These are phyloP conservation scores for Garcia nutans DNA, from an alignment of 345 rosid genomes.

Conservation along the genomic window DNA sequence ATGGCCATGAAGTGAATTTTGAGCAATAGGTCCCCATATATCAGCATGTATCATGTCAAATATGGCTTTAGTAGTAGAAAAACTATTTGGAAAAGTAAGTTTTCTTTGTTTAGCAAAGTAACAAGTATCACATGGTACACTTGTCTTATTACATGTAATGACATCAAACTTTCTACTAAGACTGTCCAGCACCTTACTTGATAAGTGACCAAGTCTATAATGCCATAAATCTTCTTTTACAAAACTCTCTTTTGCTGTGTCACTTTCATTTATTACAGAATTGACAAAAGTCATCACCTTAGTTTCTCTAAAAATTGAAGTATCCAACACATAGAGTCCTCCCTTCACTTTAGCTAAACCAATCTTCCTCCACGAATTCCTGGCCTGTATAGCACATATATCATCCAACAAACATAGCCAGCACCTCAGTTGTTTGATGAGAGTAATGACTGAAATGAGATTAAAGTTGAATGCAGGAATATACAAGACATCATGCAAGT, in stretches of 20 bases:
- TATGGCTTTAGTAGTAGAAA: neutral
- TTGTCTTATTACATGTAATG: no score
- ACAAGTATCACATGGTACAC: neutral
- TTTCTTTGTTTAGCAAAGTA: neutral
- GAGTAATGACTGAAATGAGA: neutral
- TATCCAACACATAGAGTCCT: neutral
- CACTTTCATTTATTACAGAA: no score
- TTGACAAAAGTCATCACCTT: no score
- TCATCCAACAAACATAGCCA: no score
- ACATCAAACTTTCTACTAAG: no score
- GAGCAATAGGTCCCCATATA: no score
- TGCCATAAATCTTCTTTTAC: neutral
- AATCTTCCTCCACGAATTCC: neutral
- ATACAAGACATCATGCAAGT: no score
- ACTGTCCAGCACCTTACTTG: no score
- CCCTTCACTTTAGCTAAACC: neutral
- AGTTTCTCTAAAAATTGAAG: neutral
- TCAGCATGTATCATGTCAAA: neutral
- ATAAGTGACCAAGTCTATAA: neutral
- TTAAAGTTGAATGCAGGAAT: neutral
- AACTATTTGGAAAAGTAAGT: neutral
- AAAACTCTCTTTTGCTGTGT: neutral
- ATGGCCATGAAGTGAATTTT: no score
- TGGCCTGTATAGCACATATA: neutral
- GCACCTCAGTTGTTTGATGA: no score